These are phyloP conservation scores for Zopfochytrium polystomum DNA, from an alignment of 371 early-diverging fungal genomes.

Conservation along the genomic window DNA sequence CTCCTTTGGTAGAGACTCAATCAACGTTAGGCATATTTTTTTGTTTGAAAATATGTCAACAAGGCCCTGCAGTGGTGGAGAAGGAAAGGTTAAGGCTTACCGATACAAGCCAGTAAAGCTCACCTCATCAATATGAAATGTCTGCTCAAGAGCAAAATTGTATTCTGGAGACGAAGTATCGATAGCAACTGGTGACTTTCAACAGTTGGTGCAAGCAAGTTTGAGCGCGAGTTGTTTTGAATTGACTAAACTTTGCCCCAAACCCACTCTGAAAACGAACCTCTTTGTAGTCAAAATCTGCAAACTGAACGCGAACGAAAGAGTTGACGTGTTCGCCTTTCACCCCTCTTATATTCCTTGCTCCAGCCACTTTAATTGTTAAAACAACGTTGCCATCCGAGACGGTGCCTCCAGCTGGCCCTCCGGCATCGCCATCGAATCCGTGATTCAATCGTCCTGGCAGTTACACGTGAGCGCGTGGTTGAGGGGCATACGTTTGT, in stretches of 20 bases:
- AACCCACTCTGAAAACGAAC: no score
- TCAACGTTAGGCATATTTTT: constrained; percentile 39
- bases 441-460: no score
- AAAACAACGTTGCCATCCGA: no score
- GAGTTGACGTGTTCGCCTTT: constrained; percentile 51
- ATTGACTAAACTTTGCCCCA: neutral
- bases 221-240: neutral
- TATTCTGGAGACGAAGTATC: constrained; percentile 47
- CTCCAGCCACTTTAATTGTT: no score
- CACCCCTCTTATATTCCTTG: constrained; percentile 38
- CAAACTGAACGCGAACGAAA: constrained; percentile 49
- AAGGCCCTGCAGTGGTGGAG: constrained; percentile 32
- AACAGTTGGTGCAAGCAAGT: neutral
- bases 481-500: no score
- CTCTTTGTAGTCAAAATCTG: constrained; percentile 53
- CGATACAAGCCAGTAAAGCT: neutral
- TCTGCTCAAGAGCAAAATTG: constrained; percentile 35
- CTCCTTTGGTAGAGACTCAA: constrained; percentile 57
- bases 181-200: constrained; percentile 32
- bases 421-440: no score
- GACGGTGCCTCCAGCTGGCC: no score
- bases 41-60: constrained; percentile 53
- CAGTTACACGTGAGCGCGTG: no score
- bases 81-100: no score
- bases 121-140: constrained; percentile 49